Conservation (phyloP, 2,329 filamentous ascomycete genomes). For the Drechslerella stenobrocha region DNA sequence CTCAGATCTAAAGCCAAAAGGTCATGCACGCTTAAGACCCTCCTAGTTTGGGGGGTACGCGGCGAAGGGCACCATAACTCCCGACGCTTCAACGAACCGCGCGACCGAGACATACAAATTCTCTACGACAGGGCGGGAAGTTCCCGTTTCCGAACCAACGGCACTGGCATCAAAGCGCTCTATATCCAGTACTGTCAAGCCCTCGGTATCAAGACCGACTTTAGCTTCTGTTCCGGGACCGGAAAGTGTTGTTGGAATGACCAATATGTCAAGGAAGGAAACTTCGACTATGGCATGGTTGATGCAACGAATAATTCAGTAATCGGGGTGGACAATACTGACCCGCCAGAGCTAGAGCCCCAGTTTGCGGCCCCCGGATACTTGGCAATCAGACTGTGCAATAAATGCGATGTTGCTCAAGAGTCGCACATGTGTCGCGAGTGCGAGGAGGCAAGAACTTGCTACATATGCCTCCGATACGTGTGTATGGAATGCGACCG, state of each 20-base stretch:
- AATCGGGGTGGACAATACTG: not conserved
- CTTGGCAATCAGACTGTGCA: conserved; percentile 22
- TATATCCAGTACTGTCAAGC: conserved; percentile 33
- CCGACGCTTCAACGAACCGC: conserved; percentile 34
- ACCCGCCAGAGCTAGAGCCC: conserved; percentile 13
- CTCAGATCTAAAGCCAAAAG: conserved; percentile 3
- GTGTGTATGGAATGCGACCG: conserved; percentile 36
- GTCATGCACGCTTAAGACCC: conserved; percentile 33
- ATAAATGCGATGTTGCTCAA: conserved; percentile 11
- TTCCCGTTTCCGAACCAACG: conserved; percentile 42
- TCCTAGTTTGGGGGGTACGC: conserved; percentile 39
- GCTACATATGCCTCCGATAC: conserved; percentile 41
- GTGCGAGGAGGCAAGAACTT: conserved; percentile 46
- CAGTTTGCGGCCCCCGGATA: conserved; percentile 33
- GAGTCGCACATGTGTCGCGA: conserved; percentile 43
- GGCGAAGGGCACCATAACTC: conserved; percentile 34
- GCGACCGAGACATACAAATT: conserved; percentile 39
- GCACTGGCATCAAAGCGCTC: conserved; percentile 29
- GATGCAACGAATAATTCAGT: conserved; percentile 15
- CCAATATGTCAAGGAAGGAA: conserved; percentile 43
- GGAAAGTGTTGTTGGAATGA: conserved; percentile 37
- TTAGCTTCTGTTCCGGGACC: conserved; percentile 22
- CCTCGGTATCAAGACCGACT: conserved; percentile 40
- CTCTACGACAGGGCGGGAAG: conserved; percentile 41
- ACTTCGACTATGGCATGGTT: conserved; percentile 43